Base-by-base conservation (phyloP, 306 rosid species). In the Cicer judaicum region DNA sequence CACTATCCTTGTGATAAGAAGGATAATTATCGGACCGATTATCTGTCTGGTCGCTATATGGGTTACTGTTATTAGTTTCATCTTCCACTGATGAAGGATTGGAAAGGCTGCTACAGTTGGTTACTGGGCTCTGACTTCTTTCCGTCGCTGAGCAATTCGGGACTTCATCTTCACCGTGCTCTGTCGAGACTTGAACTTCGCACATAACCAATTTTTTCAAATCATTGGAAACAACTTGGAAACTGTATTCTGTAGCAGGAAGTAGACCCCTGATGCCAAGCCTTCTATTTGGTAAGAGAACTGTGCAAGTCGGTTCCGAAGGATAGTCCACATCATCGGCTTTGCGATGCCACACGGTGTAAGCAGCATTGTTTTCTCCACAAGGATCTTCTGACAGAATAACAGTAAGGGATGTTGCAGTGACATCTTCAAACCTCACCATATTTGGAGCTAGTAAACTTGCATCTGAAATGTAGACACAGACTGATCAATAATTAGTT, bases 51-150 rank as follows among this genome's bases (percentile, higher is more conserved):
- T 89, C 93, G 29, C 85, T 80, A 47, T 80, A 88, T 7, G 89
- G 93, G 53, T 83, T 78, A 10, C 84, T 70, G 83, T 92, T 92
- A 81, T 89, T 93, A 24, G 92, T 93, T 84, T 93, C 98, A 80
- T 93, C 97, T 82, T 91, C 98, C 55, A 91, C 91, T 2, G 98
- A 93, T 39, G 97, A 93, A 5, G 98, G 98, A 89, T 91, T 91
- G 47, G 98, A 91, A 78, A 93, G 96, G 85, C 89, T 88, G 80
- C 98, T 93, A 24, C 86, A 87, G 86, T 89, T 93, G 76, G 96
- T 93, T 65, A 84, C 88, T 7, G 96, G 96, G 63, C 98, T 93
- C 81, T 86, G 96, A 84, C 93, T 88, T 87, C 96, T 85, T 72
- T 93, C 97, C 15, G 85, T 80, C 54, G 85, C 84, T 15, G 84